Percentiles rank a stretch among this genome's conserved stretches.
Conservation (phyloP, 208 protist species). For the Crithidia bombi region DNA sequence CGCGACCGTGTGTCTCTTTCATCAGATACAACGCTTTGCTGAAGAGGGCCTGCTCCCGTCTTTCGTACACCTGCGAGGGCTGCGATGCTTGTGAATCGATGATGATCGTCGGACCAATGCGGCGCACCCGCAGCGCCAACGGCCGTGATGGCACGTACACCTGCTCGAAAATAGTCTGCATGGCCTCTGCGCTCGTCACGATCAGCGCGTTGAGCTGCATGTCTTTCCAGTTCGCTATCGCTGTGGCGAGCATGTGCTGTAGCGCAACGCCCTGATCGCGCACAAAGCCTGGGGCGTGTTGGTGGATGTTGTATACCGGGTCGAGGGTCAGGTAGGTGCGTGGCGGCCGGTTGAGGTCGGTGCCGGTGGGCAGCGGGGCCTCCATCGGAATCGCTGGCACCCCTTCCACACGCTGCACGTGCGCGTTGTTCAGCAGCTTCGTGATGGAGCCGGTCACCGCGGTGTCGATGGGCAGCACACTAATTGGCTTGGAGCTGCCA, state of each 20-base stretch:
- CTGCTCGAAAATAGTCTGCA: slow-evolving; percentile 73
- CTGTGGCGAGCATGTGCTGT: slow-evolving; percentile 57
- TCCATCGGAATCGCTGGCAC: slow-evolving; percentile 67
- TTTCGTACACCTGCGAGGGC: slow-evolving; percentile 47
- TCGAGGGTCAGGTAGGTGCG: slow-evolving; percentile 80
- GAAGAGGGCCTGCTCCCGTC: slow-evolving; percentile 68
- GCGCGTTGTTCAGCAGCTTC: slow-evolving; percentile 45
- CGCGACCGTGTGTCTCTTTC: slow-evolving; percentile 37
- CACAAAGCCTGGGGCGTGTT: slow-evolving; percentile 79
- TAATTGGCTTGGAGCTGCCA: slow-evolving; percentile 22
- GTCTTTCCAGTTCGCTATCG: slow-evolving; percentile 65
- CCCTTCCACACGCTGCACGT: slow-evolving; percentile 69
- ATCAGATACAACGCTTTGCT: slow-evolving; percentile 84
- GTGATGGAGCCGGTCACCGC: slow-evolving; percentile 7
- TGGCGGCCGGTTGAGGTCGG: slow-evolving; percentile 73
- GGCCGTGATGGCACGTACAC: slow-evolving; percentile 52
- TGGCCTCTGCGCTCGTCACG: slow-evolving; percentile 71
- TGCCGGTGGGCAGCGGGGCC: slow-evolving; percentile 53
- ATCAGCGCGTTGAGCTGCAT: slow-evolving; percentile 55
- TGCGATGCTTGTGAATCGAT: slow-evolving; percentile 53
- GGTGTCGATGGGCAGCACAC: slow-evolving; percentile 26
- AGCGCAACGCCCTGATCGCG: slow-evolving; percentile 66
- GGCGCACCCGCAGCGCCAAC: slow-evolving; percentile 62
- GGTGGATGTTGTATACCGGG: slow-evolving; percentile 70
- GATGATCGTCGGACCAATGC: slow-evolving; percentile 73